Percentiles rank a stretch among this genome's conserved stretches.
phyloP scores from a whole-genome alignment of 768 basidiomycete genomes.

The Mycena chlorophos region DNA sequence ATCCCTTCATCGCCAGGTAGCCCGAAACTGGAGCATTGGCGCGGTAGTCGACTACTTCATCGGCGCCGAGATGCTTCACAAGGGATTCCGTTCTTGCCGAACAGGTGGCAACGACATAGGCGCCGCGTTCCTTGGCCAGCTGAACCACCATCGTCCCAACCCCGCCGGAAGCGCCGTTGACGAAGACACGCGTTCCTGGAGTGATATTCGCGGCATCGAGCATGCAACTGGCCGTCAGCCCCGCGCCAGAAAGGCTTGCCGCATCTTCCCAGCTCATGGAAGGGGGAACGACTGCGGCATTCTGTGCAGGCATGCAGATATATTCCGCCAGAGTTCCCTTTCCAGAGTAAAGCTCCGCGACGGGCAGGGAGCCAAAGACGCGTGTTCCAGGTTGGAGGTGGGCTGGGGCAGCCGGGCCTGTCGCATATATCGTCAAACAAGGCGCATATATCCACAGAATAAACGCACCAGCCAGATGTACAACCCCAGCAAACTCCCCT shows the following conservation, averaged over 20 bases:
- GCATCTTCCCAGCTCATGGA: slow-evolving; percentile 12
- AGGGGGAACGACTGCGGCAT: slow-evolving; percentile 13
- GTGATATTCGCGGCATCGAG: slow-evolving; percentile 1
- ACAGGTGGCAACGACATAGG: slow-evolving; percentile 17
- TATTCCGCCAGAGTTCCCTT: slow-evolving; percentile 16
- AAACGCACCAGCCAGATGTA: slow-evolving; percentile 11
- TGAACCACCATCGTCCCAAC: slow-evolving; percentile 15
- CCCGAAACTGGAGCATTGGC: slow-evolving; percentile 6
- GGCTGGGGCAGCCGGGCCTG: slow-evolving; percentile 10
- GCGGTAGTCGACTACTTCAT: slow-evolving; percentile 19
- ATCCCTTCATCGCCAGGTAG: slow-evolving; percentile 8
- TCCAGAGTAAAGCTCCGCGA: slow-evolving; percentile 7
- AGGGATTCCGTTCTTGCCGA: slow-evolving; percentile 4
- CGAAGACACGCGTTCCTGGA: slow-evolving; percentile 10
- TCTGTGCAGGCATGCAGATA: slow-evolving; percentile 6
- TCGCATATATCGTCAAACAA: not conserved
- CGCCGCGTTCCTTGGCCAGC: slow-evolving; percentile 12
- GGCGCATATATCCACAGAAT: not conserved
- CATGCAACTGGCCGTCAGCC: slow-evolving; percentile 16
- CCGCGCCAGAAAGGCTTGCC: slow-evolving; percentile 12
- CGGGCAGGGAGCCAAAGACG: slow-evolving; percentile 18
- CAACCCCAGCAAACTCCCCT: slow-evolving; percentile 19
- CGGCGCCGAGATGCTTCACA: slow-evolving; percentile 15
- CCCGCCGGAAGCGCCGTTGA: slow-evolving; percentile 16
- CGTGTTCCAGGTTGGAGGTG: slow-evolving; percentile 11